Base-by-base conservation (phyloP, 1,284 basidiomycete genomes). In the Trichosporon ovoides region DNA sequence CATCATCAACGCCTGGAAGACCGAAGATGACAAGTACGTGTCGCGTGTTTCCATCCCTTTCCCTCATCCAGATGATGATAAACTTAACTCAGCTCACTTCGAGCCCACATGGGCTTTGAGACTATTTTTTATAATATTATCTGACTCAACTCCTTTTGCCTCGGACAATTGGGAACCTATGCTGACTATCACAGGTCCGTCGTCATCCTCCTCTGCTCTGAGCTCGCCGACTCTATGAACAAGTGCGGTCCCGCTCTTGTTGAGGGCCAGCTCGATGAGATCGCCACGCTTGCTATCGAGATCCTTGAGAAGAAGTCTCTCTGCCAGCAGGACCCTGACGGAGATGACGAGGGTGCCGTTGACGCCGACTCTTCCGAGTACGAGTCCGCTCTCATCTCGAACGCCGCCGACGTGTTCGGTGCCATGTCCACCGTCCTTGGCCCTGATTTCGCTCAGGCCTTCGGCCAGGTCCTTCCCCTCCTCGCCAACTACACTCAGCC, bases 11-110 rank as follows among this genome's bases (percentile, higher is more conserved):
- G 87, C 93, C 83, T 97, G 91, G 80, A 87, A 89, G 74, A 86
- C 87, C 10, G 95, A 98, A 78, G 96, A 99, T 72, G 94, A 98
- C 81, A 94, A 96, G 94, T 97, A 72, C 82, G 94, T 86, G 1
- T 58, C 52, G 52, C n/a, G 14, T 55, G 59, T 40, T 56, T 31
- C 51, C 36, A 40, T 51, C 59, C 38, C 40, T 53, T 18, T 40
- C 55, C 51, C 28, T 56, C 48, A 35, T 55, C 54, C 52, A 60
- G 58, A 59, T 80, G 85, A 88, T 87, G 87, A 87, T 60, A 79
- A 76, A 74, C 68, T 78, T 78, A 82, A 87, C 87, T 88, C 87
- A 89, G 87, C 88, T 89, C 87, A 89, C 87, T 86, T 86, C 84
- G 87, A 89, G 81, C 81, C 76, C 78, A 74, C 66, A 72, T 74